These are phyloP conservation scores for Pulveroboletus sp. DNA, from an alignment of 768 basidiomycete species.

Conservation along the genomic window DNA sequence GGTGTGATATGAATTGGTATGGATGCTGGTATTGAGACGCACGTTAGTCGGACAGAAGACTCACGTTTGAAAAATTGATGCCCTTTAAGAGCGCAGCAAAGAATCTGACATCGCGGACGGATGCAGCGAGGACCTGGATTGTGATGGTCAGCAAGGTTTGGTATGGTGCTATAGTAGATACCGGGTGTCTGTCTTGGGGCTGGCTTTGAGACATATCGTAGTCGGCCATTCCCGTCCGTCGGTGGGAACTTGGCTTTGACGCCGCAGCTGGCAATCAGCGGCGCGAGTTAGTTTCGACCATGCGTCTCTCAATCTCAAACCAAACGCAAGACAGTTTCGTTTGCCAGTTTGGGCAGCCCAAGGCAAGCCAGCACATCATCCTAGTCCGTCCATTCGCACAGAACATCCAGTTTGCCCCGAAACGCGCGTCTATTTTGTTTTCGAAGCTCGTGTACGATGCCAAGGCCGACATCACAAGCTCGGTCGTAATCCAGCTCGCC, in stretches of 20 bases:
- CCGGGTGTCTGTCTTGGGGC: slow-evolving; percentile 21
- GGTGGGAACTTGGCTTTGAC: not conserved
- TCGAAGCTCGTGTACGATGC: slow-evolving; percentile 12
- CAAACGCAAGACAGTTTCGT: slow-evolving; percentile 32
- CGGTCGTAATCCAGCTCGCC: slow-evolving; percentile 20
- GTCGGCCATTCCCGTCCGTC: not conserved
- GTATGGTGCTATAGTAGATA: slow-evolving; percentile 2
- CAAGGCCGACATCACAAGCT: slow-evolving; percentile 12
- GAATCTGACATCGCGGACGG: slow-evolving; percentile 79
- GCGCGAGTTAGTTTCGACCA: not conserved
- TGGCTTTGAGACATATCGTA: slow-evolving; percentile 17
- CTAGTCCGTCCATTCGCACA: slow-evolving; percentile 24
- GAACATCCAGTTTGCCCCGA: slow-evolving; percentile 19
- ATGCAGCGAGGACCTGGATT: slow-evolving; percentile 59
- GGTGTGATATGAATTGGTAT: slow-evolving; percentile 4
- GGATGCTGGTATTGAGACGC: not conserved
- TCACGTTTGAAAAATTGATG: slow-evolving; percentile 77
- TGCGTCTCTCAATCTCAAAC: slow-evolving; percentile 36
- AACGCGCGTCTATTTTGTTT: slow-evolving; percentile 15
- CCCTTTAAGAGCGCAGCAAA: slow-evolving; percentile 77
- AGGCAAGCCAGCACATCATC: slow-evolving; percentile 5
- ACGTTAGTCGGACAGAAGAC: slow-evolving; percentile 21
- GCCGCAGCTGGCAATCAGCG: not conserved
- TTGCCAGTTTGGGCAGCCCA: slow-evolving; percentile 12
- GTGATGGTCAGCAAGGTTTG: slow-evolving; percentile 3